Percentiles rank a stretch among this genome's conserved stretches.
phyloP scores from a whole-genome alignment of 2,329 filamentous ascomycete species.

The Fusarium oxysporum region DNA sequence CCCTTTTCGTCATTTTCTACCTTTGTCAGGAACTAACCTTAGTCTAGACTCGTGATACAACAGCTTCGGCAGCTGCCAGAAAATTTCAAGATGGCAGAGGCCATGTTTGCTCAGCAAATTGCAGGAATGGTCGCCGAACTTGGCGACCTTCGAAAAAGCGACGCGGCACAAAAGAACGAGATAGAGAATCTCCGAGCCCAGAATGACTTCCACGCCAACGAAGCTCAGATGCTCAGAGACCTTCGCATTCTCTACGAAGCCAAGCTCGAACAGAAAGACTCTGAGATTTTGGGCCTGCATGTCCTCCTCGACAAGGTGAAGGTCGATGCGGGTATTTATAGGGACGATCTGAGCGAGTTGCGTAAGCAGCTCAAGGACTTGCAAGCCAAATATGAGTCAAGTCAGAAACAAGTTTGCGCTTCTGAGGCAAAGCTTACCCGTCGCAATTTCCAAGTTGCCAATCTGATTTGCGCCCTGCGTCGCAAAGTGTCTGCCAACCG shows the following conservation, averaged over 20 bases:
- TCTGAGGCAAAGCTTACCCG: not conserved
- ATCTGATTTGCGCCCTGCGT: slow-evolving; percentile 6
- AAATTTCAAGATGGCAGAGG: not conserved
- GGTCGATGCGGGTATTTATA: not conserved
- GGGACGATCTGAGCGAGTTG: not conserved
- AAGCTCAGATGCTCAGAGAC: not conserved
- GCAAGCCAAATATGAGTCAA: not conserved
- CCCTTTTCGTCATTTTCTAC: not conserved
- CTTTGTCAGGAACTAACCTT: not conserved
- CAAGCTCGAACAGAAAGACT: not conserved
- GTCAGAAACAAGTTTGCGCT: not conserved
- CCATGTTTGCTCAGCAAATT: not conserved
- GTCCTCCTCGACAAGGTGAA: not conserved
- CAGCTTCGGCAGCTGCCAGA: not conserved
- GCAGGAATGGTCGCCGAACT: not conserved
- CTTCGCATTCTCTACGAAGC: not conserved
- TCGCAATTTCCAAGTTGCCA: not conserved
- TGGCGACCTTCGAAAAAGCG: not conserved
- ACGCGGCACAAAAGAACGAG: not conserved
- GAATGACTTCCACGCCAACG: not conserved
- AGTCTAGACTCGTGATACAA: not conserved
- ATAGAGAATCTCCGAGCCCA: not conserved
- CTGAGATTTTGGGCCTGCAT: not conserved
- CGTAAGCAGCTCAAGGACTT: not conserved
- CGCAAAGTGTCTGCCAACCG: not conserved